Evolutionary conservation across 1,284 basidiomycete species (phyloP).

Genomic region (Prillingera fragicola): DNA sequence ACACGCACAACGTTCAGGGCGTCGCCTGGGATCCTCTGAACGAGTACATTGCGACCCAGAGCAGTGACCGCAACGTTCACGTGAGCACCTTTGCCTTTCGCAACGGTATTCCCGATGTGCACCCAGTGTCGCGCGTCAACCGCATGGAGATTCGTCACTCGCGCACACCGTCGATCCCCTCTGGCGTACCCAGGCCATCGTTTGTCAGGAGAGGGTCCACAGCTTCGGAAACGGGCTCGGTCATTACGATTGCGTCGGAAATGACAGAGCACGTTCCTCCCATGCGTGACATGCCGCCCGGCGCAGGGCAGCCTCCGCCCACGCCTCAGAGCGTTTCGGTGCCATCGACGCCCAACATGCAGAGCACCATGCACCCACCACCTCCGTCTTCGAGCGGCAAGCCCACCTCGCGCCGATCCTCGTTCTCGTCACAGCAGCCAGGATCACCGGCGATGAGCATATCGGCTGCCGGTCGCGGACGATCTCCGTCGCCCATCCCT

Average conservation of each 20-base stretch:
- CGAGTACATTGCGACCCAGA: constrained; percentile 90
- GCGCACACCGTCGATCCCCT: constrained; percentile 46
- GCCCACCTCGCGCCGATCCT: constrained; percentile 68
- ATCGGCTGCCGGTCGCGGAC: constrained; percentile 50
- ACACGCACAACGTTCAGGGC: constrained; percentile 90
- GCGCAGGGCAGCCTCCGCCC: constrained; percentile 5
- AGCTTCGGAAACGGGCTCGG: constrained; percentile 66
- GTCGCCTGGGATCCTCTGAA: constrained; percentile 95
- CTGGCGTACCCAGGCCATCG: constrained; percentile 50
- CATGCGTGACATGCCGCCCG: background rate
- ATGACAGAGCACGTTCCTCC: constrained; percentile 48
- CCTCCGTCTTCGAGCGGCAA: constrained; percentile 41
- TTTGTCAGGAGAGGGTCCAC: constrained; percentile 65
- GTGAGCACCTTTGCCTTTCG: constrained; percentile 74
- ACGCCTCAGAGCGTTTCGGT: constrained; percentile 37
- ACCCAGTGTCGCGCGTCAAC: constrained; percentile 50
- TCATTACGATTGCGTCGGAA: constrained; percentile 56
- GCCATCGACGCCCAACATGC: constrained; percentile 39
- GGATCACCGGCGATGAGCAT: constrained; percentile 41
- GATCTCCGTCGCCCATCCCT: constrained; percentile 86
- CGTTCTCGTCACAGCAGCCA: constrained; percentile 61
- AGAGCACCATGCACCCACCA: constrained; percentile 44
- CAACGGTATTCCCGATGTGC: constrained; percentile 72
- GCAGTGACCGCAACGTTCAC: constrained; percentile 84
- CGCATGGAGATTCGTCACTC: constrained; percentile 47